Evolutionary conservation across 2,329 filamentous ascomycete species (phyloP).

Genomic region (Cytospora chrysosperma): DNA sequence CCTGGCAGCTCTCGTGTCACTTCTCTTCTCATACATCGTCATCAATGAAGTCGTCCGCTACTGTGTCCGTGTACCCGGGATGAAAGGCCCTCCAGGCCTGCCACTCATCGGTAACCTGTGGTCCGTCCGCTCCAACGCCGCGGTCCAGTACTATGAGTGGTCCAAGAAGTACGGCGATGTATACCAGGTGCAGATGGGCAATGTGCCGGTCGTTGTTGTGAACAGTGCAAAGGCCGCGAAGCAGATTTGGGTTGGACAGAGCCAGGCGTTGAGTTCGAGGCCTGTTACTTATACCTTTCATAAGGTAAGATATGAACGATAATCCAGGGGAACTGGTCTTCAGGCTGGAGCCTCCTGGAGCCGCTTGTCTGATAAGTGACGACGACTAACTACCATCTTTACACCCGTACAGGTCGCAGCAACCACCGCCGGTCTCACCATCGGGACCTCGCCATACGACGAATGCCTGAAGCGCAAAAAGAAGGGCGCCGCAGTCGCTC

Average conservation of each 20-base stretch:
- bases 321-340: too few species aligned
- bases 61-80: slow-evolving; percentile 43
- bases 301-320: slow-evolving; percentile 51
- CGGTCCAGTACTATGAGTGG: slow-evolving; percentile 49
- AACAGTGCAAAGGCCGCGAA: slow-evolving; percentile 66
- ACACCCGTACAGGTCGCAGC: slow-evolving; percentile 33
- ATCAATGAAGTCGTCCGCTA: slow-evolving; percentile 49
- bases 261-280: slow-evolving; percentile 63
- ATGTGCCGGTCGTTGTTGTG: slow-evolving; percentile 62
- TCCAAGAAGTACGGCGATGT: slow-evolving; percentile 32
- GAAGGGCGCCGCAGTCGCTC: slow-evolving; percentile 64
- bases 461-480: slow-evolving; percentile 64
- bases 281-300: slow-evolving; percentile 63
- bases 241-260: slow-evolving; percentile 64
- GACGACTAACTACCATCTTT: neutral
- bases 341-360: too few species aligned
- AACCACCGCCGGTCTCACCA: slow-evolving; percentile 40
- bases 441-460: slow-evolving; percentile 68
- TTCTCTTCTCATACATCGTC: slow-evolving; percentile 45
- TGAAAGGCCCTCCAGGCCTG: slow-evolving; percentile 49
- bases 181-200: slow-evolving; percentile 37
- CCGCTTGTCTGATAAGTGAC: too few species aligned
- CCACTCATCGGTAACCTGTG: slow-evolving; percentile 56
- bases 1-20: neutral
- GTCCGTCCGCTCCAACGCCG: slow-evolving; percentile 54